A percentile compares a stretch with the other conserved stretches of the same genome.
Evolutionary conservation across 2,329 filamentous ascomycete species (phyloP).

Genomic region (Teratosphaeria pseudoeucalypti): DNA sequence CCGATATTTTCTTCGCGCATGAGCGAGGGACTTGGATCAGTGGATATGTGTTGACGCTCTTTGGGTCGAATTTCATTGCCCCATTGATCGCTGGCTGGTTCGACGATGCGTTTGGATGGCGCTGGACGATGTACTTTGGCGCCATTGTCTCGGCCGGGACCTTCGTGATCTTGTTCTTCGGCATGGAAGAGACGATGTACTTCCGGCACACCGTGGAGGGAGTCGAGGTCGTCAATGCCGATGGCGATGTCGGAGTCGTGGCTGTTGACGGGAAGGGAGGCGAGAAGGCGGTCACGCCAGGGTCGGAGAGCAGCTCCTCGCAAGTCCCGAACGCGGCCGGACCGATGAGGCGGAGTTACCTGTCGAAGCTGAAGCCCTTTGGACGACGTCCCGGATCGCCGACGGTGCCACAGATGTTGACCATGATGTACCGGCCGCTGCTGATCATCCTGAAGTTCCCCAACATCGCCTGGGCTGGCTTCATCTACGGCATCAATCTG

Average conservation of each 20-base stretch:
- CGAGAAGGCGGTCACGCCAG: not conserved
- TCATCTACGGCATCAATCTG: slow-evolving; percentile 29
- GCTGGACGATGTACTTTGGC: slow-evolving; percentile 38
- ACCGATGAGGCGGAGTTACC: not conserved
- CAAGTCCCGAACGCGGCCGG: not conserved
- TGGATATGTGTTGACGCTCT: slow-evolving; percentile 15
- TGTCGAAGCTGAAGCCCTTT: not conserved
- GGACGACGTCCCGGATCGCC: not conserved
- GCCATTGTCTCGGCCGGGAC: slow-evolving; percentile 41
- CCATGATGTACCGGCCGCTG: slow-evolving; percentile 17
- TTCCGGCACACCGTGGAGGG: slow-evolving; percentile 1
- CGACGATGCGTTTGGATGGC: slow-evolving; percentile 31
- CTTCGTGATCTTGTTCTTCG: slow-evolving; percentile 45
- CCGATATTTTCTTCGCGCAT: slow-evolving; percentile 20
- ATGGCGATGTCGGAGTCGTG: not conserved
- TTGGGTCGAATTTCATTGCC: slow-evolving; percentile 8
- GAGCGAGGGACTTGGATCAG: slow-evolving; percentile 19
- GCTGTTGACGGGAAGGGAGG: not conserved
- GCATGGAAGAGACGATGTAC: slow-evolving; percentile 51
- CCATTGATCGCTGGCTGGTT: slow-evolving; percentile 42
- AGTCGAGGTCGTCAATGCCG: not conserved
- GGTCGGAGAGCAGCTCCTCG: not conserved
- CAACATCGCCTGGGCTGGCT: slow-evolving; percentile 29
- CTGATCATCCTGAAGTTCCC: slow-evolving; percentile 26
- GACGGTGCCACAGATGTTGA: slow-evolving; percentile 10